phyloP scores from a whole-genome alignment of 352 stramenopile species.

The Globisporangium nunn region DNA sequence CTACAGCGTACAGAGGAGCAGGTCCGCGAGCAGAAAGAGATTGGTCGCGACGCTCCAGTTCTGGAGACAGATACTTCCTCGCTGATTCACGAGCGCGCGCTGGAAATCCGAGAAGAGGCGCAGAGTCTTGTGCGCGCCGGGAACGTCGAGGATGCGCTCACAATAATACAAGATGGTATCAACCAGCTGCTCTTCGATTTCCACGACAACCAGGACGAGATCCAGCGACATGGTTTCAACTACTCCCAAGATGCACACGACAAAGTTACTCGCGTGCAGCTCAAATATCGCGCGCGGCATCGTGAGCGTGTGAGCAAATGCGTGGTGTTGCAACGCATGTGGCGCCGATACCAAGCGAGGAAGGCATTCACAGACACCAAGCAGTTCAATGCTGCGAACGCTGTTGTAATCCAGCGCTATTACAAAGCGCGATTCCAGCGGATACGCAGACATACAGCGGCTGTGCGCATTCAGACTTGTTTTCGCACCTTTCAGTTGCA shows the following conservation, averaged over 20 bases:
- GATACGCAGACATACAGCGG: slow-evolving; percentile 13
- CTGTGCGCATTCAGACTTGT: slow-evolving; percentile 28
- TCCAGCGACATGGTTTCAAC: slow-evolving; percentile 27
- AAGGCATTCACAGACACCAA: slow-evolving; percentile 4
- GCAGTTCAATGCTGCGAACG: slow-evolving; percentile 19
- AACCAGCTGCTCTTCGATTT: slow-evolving; percentile 31
- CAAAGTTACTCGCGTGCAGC: slow-evolving; percentile 26
- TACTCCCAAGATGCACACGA: slow-evolving; percentile 33
- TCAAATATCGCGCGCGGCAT: slow-evolving; percentile 27
- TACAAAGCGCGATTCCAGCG: slow-evolving; percentile 22
- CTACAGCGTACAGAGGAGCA: background rate
- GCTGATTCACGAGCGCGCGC: slow-evolving; percentile 11
- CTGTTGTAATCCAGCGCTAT: slow-evolving; percentile 22
- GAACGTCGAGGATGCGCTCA: slow-evolving; percentile 27
- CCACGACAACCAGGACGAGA: slow-evolving; percentile 25
- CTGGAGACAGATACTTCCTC: background rate
- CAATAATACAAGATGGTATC: slow-evolving; percentile 40
- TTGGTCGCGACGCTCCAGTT: background rate
- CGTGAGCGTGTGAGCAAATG: slow-evolving; percentile 18
- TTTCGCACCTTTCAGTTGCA: slow-evolving; percentile 35
- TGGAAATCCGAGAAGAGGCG: slow-evolving; percentile 16
- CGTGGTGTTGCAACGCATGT: slow-evolving; percentile 29
- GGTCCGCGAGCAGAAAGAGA: background rate
- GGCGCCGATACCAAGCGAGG: slow-evolving; percentile 20
- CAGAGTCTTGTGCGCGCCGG: slow-evolving; percentile 15